phyloP scores from a whole-genome alignment of 2,329 filamentous ascomycete genomes.

The Nannizzia gypsea region DNA sequence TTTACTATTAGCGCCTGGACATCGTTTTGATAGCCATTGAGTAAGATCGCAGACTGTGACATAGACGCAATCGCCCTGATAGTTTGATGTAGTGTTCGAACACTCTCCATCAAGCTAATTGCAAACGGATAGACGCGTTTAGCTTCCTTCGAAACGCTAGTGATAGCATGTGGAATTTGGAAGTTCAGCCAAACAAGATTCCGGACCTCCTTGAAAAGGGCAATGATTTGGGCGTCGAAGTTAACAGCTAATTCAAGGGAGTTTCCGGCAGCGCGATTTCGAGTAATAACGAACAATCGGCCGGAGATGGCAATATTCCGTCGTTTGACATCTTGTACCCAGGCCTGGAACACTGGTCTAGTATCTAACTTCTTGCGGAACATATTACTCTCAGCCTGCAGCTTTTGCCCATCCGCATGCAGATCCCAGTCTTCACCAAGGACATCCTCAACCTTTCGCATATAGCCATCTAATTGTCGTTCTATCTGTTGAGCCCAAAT shows the following conservation, averaged over 20 bases:
- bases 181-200: conserved; percentile 94
- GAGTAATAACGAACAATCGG: conserved; percentile 77
- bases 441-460: conserved; percentile 98
- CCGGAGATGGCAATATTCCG: conserved; percentile 86
- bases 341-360: conserved; percentile 84
- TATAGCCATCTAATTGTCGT: conserved; percentile 86
- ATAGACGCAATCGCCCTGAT: conserved; percentile 72
- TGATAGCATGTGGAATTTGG: conserved; percentile 85
- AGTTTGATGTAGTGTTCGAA: conserved; percentile 85
- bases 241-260: conserved; percentile 82
- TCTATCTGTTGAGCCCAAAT: conserved; percentile 98
- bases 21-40: conserved; percentile 86
- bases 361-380: conserved; percentile 97
- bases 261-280: conserved; percentile 82
- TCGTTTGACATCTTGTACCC: conserved; percentile 79
- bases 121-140: conserved; percentile 97
- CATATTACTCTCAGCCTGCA: conserved; percentile 79
- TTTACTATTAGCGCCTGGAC: conserved; percentile 73
- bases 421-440: conserved; percentile 89
- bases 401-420: conserved; percentile 87
- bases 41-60: conserved; percentile 72
- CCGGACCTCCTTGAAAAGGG: conserved; percentile 94
- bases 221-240: conserved; percentile 94
- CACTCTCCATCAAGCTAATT: conserved; percentile 96
- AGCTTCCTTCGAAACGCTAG: conserved; percentile 95